Percentiles rank a stretch among this genome's conserved stretches.
Conservation (phyloP, 108 stramenopile species). For the Poteriospumella lacustris region DNA sequence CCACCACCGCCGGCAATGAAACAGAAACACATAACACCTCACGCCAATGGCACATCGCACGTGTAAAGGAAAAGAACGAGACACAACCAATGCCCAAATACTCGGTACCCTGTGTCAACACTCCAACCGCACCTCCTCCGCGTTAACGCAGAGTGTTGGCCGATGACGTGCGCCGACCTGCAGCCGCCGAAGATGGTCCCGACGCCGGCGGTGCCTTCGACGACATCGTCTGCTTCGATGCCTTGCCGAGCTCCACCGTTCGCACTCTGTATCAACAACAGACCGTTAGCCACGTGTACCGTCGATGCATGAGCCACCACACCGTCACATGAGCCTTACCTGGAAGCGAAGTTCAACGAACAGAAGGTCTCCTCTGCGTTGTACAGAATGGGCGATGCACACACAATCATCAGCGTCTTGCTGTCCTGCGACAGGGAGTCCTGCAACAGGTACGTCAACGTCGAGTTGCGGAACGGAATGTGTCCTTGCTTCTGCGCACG, state of each 20-base stretch:
- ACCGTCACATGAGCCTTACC: constrained; percentile 1
- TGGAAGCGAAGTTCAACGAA: constrained; percentile 39
- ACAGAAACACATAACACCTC: no score
- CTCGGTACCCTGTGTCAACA: no score
- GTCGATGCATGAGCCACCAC: neutral
- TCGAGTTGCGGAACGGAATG: constrained; percentile 63
- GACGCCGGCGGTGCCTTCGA: no score
- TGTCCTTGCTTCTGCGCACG: constrained; percentile 40
- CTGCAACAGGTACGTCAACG: constrained; percentile 55
- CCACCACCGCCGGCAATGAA: no score
- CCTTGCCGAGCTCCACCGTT: constrained; percentile 25
- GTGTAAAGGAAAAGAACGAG: no score
- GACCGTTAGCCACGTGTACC: neutral
- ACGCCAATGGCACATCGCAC: no score
- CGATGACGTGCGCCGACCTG: no score
- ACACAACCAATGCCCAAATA: no score
- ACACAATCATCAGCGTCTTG: constrained; percentile 52
- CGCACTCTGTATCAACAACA: constrained; percentile 26
- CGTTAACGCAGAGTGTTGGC: no score
- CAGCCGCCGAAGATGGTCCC: no score
- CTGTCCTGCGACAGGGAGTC: constrained; percentile 52
- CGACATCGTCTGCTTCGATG: no score
- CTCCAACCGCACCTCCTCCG: no score
- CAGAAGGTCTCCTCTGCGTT: constrained; percentile 47
- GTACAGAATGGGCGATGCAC: constrained; percentile 35